phyloP scores from a whole-genome alignment of 768 basidiomycete genomes.

The Agaricus subrufescens region DNA sequence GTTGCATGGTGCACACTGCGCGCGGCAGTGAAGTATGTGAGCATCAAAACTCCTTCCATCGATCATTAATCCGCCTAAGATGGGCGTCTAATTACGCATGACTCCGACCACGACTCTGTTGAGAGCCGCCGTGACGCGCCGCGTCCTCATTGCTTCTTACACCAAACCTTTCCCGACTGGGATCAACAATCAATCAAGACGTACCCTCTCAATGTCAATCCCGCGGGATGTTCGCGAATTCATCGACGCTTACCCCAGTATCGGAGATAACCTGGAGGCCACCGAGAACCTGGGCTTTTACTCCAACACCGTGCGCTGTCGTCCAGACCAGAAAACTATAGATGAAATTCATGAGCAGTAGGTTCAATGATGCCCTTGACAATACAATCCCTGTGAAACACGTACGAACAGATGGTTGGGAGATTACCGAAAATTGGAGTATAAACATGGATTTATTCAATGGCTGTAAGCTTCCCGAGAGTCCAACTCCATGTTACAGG shows the following conservation, averaged over 20 bases:
- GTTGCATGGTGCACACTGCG: too few relatives aligned
- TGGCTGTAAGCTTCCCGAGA: constrained; percentile 56
- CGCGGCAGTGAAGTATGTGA: too few relatives aligned
- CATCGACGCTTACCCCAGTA: constrained; percentile 46
- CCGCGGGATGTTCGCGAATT: constrained; percentile 57
- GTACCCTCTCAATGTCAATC: constrained; percentile 29
- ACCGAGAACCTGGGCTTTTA: constrained; percentile 61
- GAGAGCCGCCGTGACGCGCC: neutral
- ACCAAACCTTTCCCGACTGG: neutral
- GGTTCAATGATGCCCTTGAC: neutral
- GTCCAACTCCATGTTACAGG: neutral
- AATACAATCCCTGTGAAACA: neutral
- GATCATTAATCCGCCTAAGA: too few relatives aligned
- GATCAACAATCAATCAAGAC: neutral
- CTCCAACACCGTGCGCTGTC: constrained; percentile 47
- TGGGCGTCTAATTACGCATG: neutral
- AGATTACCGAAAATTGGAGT: constrained; percentile 58
- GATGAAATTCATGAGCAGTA: constrained; percentile 62
- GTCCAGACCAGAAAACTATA: constrained; percentile 56
- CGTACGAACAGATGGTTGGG: constrained; percentile 50
- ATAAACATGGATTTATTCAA: constrained; percentile 71
- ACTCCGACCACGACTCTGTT: neutral
- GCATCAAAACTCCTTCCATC: too few relatives aligned
- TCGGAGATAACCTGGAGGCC: constrained; percentile 30
- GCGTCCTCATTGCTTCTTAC: neutral